Evolutionary conservation across 148 eudicot species (phyloP).

Genomic region (Tetragonia tetragonoides): DNA sequence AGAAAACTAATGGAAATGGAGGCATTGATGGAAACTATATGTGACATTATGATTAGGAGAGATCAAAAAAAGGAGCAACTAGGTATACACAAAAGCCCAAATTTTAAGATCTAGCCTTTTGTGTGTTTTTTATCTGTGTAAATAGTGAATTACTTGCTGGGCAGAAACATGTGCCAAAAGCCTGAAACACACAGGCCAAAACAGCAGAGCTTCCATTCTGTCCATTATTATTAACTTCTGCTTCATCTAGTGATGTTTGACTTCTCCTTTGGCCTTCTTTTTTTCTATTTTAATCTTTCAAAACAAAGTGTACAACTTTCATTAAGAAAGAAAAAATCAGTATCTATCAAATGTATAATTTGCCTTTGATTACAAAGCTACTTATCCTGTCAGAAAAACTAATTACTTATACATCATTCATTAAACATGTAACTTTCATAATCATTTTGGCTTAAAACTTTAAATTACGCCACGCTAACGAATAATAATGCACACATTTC

Average conservation of each 20-base stretch:
- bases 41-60: slow-evolving; percentile 2
- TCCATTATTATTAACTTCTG: slow-evolving; percentile 13
- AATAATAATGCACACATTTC: too few relatives aligned
- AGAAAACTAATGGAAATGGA: not conserved
- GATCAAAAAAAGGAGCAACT: not conserved
- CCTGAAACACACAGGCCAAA: slow-evolving; percentile 14
- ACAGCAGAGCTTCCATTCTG: slow-evolving; percentile 16
- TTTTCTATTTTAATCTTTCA: slow-evolving; percentile 6
- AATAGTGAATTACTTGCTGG: not conserved
- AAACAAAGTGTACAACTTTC: not conserved
- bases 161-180: slow-evolving; percentile 35
- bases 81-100: slow-evolving; percentile 17
- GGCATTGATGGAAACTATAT: not conserved
- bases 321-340: not conserved
- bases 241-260: slow-evolving; percentile 20
- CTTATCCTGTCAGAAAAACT: not conserved
- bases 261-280: slow-evolving; percentile 11
- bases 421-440: not conserved
- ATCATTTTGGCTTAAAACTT: not conserved
- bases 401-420: too few relatives aligned
- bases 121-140: not conserved
- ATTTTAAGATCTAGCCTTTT: slow-evolving; percentile 9
- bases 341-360: too few relatives aligned
- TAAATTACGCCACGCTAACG: too few relatives aligned
- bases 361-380: not conserved